Evolutionary conservation across 306 rosid species (phyloP), one percentile per base, ranked within the genome.

Genomic region (Gleditsia sinensis): DNA sequence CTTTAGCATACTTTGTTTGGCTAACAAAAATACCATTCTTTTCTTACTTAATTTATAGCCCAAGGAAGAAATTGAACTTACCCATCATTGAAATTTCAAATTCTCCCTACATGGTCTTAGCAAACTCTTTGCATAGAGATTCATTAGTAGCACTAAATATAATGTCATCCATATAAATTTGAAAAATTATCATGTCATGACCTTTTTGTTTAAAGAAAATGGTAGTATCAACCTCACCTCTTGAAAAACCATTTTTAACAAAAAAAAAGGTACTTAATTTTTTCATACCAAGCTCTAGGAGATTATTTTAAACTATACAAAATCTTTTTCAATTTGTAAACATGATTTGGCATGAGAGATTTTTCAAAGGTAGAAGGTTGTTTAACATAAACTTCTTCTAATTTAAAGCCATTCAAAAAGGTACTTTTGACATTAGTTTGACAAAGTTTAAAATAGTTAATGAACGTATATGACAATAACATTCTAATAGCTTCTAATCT

Each of bases 81-180:
- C 69, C n/a, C 57, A 43, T 58, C 59, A 72, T 58, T 17, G 46
- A 25, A 45, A 72, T 72, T 11, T 58, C 58, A 0, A 72, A 40
- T 23, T 70, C 46, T 5, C 9, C 25, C 3, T 39, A 10, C 59
- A 39, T 42, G 2, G 3, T 0, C 7, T 42, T 25, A 12, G 45
- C 13, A 8, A 25, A 37, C 0, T 54, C 51, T 17, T 20, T 5
- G 13, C 17, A 25, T 0, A 54, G 4, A 8, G 5, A 30, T 30
- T 30, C 33, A 30, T 30, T 30, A 2, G 33, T 30, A 30, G 33
- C 33, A 30, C 4, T 30, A n/a, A n/a, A n/a, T n/a, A n/a, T n/a
- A n/a, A n/a, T n/a, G n/a, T n/a, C n/a, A n/a, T n/a, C n/a, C n/a
- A n/a, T n/a, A n/a, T n/a, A n/a, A n/a, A n/a, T n/a, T n/a, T n/a